Evolutionary conservation across 129 eudicot species (phyloP).

Genomic region (Rutidosis leptorrhynchoides): DNA sequence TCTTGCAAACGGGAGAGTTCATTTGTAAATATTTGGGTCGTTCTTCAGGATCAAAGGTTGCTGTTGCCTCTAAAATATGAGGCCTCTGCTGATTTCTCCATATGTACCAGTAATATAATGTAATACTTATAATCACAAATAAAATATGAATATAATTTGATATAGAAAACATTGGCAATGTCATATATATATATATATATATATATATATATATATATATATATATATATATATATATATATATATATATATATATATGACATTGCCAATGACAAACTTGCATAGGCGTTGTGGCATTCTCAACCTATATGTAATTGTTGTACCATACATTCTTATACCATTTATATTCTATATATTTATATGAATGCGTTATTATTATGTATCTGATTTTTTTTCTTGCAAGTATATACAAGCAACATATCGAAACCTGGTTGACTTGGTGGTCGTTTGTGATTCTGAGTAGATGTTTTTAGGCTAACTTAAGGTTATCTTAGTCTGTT

Average conservation of each 20-base stretch:
- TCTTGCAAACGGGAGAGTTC: conserved; percentile 76
- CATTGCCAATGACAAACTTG: no score
- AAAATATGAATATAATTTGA: conserved; percentile 3
- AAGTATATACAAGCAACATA: background rate
- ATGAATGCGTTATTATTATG: background rate
- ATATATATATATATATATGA: no score
- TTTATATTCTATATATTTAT: background rate
- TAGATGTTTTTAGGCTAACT: background rate
- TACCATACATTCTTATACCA: conserved; percentile 4
- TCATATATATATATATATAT: no score
- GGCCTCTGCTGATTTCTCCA: background rate
- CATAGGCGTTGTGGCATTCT: background rate
- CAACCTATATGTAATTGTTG: conserved; percentile 8
- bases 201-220: no score
- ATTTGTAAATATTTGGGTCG: conserved; percentile 73
- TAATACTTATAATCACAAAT: background rate
- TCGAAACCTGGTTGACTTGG: no score
- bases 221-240: no score
- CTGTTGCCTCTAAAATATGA: conserved; percentile 62
- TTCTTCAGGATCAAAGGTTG: conserved; percentile 76
- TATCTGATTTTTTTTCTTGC: background rate
- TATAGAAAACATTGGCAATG: no score
- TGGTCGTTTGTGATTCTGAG: background rate
- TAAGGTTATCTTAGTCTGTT: no score
- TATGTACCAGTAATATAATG: background rate